Evolutionary conservation across 148 eudicot genomes (phyloP).

Genomic region (Camellia lanceoleosa): DNA sequence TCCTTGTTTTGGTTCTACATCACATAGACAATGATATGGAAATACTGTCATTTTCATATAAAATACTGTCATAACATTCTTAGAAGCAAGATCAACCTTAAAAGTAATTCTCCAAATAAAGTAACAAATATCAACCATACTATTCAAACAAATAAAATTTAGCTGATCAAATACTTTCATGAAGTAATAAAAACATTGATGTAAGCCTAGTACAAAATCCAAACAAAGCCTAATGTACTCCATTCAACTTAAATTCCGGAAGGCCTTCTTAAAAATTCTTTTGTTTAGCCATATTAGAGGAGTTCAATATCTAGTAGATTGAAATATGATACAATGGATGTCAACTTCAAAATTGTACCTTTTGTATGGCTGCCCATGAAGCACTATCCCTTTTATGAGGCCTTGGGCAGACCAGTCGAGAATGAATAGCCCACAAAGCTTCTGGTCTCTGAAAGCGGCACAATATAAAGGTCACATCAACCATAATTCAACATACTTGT

Average conservation of each 20-base stretch:
- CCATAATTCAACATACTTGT: conserved; percentile 5
- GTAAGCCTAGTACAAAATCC: background rate
- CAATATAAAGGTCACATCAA: conserved; percentile 12
- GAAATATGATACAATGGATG: background rate
- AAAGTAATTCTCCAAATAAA: background rate
- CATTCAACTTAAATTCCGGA: background rate
- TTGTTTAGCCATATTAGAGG: background rate
- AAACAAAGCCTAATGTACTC: background rate
- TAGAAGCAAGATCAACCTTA: background rate
- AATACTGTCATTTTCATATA: no score
- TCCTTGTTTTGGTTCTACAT: no score
- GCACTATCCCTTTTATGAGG: conserved; percentile 76
- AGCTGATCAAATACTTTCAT: conserved; percentile 2
- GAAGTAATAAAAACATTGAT: background rate
- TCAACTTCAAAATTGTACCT: conserved; percentile 45
- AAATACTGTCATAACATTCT: background rate
- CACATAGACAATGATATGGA: no score
- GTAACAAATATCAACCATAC: background rate
- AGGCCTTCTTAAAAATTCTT: conserved; percentile 3
- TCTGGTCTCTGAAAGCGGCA: conserved; percentile 76
- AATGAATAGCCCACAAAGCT: conserved; percentile 94
- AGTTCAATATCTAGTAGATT: background rate
- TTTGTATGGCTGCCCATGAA: conserved; percentile 83
- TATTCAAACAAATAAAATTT: background rate
- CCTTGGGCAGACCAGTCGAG: conserved; percentile 70